Conservation (phyloP, 371 early-diverging fungal species). For the Scutellospora calospora region DNA sequence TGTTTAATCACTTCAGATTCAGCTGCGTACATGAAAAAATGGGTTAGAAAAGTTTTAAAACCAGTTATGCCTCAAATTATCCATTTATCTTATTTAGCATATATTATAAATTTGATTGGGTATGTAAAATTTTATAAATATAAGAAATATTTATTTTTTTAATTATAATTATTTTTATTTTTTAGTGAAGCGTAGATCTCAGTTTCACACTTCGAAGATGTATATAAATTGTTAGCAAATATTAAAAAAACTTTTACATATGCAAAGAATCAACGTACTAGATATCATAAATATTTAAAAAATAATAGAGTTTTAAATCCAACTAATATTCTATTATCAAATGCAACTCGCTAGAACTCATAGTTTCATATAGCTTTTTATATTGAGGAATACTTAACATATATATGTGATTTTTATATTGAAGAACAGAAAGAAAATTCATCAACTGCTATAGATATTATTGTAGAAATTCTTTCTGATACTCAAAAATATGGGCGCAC, state of each 20-base stretch:
- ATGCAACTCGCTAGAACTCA: background rate
- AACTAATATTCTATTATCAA: too few species aligned
- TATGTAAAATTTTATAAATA: background rate
- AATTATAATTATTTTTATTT: background rate
- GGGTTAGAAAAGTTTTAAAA: background rate
- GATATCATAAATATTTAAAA: background rate
- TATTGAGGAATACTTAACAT: background rate
- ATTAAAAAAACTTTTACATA: constrained; percentile 13
- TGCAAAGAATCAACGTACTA: background rate
- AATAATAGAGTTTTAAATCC: background rate
- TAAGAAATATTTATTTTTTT: background rate
- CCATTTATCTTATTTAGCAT: background rate
- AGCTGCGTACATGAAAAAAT: constrained; percentile 8
- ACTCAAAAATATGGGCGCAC: background rate
- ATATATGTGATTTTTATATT: too few species aligned
- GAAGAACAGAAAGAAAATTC: too few species aligned
- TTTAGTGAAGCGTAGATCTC: background rate
- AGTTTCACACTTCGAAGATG: background rate
- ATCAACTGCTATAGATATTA: background rate
- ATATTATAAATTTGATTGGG: too few species aligned
- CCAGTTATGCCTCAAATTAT: constrained; percentile 1
- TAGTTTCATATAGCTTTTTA: constrained; percentile 1
- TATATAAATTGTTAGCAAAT: constrained; percentile 9
- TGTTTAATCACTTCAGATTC: background rate
- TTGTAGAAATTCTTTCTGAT: background rate